Evolutionary conservation across 2,329 filamentous ascomycete species (phyloP).

Genomic region (Pseudogymnoascus sp.): DNA sequence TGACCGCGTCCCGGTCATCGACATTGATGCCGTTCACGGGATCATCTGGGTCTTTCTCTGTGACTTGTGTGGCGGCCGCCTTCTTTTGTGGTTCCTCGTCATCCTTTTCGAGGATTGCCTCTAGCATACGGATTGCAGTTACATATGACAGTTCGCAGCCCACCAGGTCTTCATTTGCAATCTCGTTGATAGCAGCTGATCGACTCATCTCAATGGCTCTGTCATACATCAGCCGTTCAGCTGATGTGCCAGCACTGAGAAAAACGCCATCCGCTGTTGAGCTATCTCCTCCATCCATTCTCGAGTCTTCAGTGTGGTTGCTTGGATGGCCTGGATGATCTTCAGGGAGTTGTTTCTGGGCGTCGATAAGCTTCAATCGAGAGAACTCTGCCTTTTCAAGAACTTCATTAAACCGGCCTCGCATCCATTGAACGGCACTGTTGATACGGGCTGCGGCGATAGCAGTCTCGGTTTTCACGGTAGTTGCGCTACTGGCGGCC

Average conservation of each 20-base stretch:
- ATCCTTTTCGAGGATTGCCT: constrained; percentile 84
- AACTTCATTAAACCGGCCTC: constrained; percentile 90
- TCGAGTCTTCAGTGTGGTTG: constrained; percentile 59
- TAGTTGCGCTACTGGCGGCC: constrained; percentile 34
- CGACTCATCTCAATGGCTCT: constrained; percentile 95
- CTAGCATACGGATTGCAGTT: constrained; percentile 88
- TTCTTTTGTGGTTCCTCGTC: constrained; percentile 45
- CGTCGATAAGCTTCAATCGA: constrained; percentile 77
- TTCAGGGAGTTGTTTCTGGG: constrained; percentile 72
- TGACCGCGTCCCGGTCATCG: constrained; percentile 65
- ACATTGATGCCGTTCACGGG: constrained; percentile 47
- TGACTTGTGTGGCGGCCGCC: constrained; percentile 11
- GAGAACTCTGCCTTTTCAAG: constrained; percentile 93
- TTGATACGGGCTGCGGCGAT: constrained; percentile 63
- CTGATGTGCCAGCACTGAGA: constrained; percentile 80
- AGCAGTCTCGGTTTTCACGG: constrained; percentile 34
- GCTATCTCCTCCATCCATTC: constrained; percentile 42
- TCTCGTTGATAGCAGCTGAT: constrained; percentile 87
- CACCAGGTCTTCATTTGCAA: constrained; percentile 78
- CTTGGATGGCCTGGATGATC: constrained; percentile 81
- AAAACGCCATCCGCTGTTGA: constrained; percentile 70
- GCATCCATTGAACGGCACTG: constrained; percentile 90
- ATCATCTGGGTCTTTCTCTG: constrained; percentile 2
- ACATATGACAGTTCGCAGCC: constrained; percentile 90
- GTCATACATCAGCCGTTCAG: constrained; percentile 97